These are phyloP conservation scores for Pseudozyma tsukubaensis DNA, from an alignment of 1,284 basidiomycete genomes.

Conservation along the genomic window DNA sequence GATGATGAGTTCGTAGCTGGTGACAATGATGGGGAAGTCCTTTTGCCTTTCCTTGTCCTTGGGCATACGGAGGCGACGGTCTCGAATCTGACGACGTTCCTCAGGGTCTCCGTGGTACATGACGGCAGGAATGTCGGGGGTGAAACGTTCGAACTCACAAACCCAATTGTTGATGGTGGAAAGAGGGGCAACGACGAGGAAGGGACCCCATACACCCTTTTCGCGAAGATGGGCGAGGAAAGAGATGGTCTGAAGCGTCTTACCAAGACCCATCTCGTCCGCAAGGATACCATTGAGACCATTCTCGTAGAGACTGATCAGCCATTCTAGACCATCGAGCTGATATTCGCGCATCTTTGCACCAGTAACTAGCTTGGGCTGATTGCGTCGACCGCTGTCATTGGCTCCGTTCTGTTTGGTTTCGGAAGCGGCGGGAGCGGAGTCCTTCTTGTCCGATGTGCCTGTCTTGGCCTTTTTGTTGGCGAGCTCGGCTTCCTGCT, in stretches of 20 bases:
- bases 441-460: constrained; percentile 73
- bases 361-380: constrained; percentile 85
- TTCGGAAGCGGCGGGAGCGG: constrained; percentile 69
- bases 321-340: constrained; percentile 94
- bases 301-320: constrained; percentile 90
- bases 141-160: constrained; percentile 84
- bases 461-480: constrained; percentile 57
- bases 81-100: constrained; percentile 80
- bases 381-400: constrained; percentile 67
- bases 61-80: constrained; percentile 34
- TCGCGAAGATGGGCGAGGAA: constrained; percentile 89
- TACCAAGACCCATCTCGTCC: constrained; percentile 89
- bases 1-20: constrained; percentile 94
- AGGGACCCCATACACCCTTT: constrained; percentile 79
- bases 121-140: constrained; percentile 77
- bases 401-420: constrained; percentile 50
- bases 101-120: constrained; percentile 88
- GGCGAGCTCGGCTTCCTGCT: constrained; percentile 33
- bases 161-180: constrained; percentile 93
- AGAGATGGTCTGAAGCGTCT: constrained; percentile 93
- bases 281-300: constrained; percentile 91
- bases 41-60: constrained; percentile 35
- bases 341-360: constrained; percentile 89
- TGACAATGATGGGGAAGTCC: constrained; percentile 76
- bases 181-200: constrained; percentile 89